A percentile compares a stretch with the other conserved stretches of the same genome.
phyloP scores from a whole-genome alignment of 2,329 filamentous ascomycete species.

The Fusarium continuum region DNA sequence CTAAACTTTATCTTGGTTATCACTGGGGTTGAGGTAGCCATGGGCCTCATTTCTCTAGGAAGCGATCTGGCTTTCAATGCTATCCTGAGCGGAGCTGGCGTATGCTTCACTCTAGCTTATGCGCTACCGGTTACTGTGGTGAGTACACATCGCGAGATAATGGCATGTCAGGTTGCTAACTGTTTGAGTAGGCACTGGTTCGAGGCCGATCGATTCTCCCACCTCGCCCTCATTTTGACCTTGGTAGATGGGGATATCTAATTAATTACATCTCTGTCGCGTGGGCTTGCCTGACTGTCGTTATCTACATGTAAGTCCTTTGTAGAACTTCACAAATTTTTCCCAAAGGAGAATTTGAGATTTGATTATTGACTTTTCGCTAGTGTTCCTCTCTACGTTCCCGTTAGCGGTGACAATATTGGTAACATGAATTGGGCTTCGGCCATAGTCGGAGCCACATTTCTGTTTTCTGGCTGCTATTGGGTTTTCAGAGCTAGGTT shows the following conservation, averaged over 20 bases:
- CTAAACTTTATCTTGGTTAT: constrained; percentile 11
- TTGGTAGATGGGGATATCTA: constrained; percentile 11
- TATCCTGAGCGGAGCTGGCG: constrained; percentile 8
- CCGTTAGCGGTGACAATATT: constrained; percentile 4
- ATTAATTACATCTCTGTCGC: constrained; percentile 4
- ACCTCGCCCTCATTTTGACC: constrained; percentile 4
- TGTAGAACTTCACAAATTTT: fast-evolving
- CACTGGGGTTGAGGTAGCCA: not conserved
- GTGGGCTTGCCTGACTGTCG: constrained; percentile 3
- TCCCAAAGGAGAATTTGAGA: fast-evolving
- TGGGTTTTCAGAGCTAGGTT: constrained; percentile 3
- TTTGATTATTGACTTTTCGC: not conserved
- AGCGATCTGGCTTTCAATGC: constrained; percentile 18
- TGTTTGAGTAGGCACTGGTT: not conserved
- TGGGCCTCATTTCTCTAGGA: constrained; percentile 9
- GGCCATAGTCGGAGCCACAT: constrained; percentile 1
- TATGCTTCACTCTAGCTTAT: constrained; percentile 5
- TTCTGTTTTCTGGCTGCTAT: constrained; percentile 3
- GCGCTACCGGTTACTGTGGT: constrained; percentile 7
- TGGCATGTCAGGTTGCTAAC: not conserved
- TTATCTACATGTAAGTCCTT: constrained; percentile 3
- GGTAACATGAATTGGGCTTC: constrained; percentile 23
- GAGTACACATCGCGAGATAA: fast-evolving
- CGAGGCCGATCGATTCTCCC: constrained; percentile 7
- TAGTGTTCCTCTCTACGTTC: constrained; percentile 16